Conservation (phyloP, 495 filamentous ascomycete species). For the Hamigera avellanea region DNA sequence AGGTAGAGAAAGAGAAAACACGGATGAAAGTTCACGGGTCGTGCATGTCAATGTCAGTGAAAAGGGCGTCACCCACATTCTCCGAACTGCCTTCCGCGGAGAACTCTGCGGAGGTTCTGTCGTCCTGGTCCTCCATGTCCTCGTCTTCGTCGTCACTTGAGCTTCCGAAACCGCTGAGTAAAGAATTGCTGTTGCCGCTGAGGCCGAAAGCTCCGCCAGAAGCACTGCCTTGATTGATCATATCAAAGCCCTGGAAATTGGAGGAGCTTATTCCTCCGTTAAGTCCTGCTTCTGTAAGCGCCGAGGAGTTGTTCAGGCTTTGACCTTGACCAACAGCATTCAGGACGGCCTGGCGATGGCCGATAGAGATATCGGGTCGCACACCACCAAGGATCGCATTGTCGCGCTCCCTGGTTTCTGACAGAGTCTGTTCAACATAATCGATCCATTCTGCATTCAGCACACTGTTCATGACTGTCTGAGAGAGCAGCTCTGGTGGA, state of each 20-base stretch:
- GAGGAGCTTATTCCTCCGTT: constrained; percentile 40
- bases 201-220: constrained; percentile 53
- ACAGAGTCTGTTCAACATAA: constrained; percentile 89
- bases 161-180: constrained; percentile 91
- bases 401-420: constrained; percentile 89
- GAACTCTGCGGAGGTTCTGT: constrained; percentile 28
- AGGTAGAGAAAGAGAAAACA: constrained; percentile 2
- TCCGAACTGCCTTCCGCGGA: constrained; percentile 38
- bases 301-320: constrained; percentile 50
- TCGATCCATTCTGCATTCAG: constrained; percentile 82
- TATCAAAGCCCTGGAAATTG: constrained; percentile 66
- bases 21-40: constrained; percentile 21
- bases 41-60: constrained; percentile 46
- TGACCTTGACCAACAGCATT: constrained; percentile 50
- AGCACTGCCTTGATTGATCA: constrained; percentile 53
- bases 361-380: constrained; percentile 72
- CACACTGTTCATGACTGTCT: constrained; percentile 76
- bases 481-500: constrained; percentile 75
- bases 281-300: constrained; percentile 66
- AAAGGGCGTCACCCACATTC: constrained; percentile 54
- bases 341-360: constrained; percentile 52
- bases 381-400: constrained; percentile 98
- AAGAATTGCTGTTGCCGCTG: constrained; percentile 47
- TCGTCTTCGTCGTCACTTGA: constrained; percentile 96
- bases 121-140: constrained; percentile 81